Percentiles rank a stretch among this genome's conserved stretches.
phyloP scores from a whole-genome alignment of 202 grass and related monocot species.

The Schoenoplectus triqueter region DNA sequence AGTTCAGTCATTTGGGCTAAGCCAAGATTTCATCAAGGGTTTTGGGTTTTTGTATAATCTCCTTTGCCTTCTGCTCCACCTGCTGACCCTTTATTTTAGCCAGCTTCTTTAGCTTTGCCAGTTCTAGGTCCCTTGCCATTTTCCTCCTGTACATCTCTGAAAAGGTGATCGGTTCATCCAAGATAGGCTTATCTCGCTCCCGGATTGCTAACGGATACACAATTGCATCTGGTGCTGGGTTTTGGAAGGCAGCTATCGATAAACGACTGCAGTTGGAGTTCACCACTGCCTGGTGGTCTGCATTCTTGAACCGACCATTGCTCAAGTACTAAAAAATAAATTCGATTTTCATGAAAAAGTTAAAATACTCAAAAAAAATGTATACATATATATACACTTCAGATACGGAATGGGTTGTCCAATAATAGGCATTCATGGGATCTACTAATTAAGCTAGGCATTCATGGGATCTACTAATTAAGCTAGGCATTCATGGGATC shows the following conservation, averaged over 20 bases:
- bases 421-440: neutral
- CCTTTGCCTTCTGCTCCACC: slow-evolving; percentile 18
- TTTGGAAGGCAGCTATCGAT: slow-evolving; percentile 88
- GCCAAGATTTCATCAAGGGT: slow-evolving; percentile 58
- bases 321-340: slow-evolving; percentile 56
- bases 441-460: neutral
- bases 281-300: slow-evolving; percentile 88
- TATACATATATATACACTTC: neutral
- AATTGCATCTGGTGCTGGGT: slow-evolving; percentile 70
- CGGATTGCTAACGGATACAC: slow-evolving; percentile 74
- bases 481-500: neutral
- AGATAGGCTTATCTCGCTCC: slow-evolving; percentile 66
- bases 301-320: slow-evolving; percentile 92
- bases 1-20: neutral
- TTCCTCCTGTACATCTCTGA: slow-evolving; percentile 80
- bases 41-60: slow-evolving; percentile 40
- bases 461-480: neutral
- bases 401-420: neutral
- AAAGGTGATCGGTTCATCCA: slow-evolving; percentile 77
- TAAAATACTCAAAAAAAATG: slow-evolving; percentile 5
- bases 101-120: slow-evolving; percentile 77
- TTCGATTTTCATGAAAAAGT: neutral
- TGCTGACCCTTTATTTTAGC: slow-evolving; percentile 38
- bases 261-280: slow-evolving; percentile 71
- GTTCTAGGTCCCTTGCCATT: slow-evolving; percentile 73